Evolutionary conservation across 768 basidiomycete species (phyloP).

Genomic region (Erythrobasidium yunnanense): DNA sequence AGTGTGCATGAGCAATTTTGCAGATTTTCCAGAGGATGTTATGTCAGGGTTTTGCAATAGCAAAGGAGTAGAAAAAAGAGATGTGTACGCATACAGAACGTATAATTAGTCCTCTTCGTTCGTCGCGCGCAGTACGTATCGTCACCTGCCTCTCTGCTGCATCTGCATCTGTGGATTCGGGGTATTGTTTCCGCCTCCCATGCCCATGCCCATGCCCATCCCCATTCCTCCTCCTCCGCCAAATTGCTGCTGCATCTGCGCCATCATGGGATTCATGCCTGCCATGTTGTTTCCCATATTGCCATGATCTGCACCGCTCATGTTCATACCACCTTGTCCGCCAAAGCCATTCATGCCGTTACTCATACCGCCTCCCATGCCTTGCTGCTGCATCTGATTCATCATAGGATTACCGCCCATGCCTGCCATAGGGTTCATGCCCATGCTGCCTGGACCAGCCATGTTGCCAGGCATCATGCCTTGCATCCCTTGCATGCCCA

Average conservation of each 20-base stretch:
- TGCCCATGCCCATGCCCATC: too few species aligned
- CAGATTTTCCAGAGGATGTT: too few species aligned
- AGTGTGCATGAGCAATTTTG: too few species aligned
- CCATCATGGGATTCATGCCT: constrained; percentile 3
- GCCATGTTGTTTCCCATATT: not conserved
- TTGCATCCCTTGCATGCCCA: constrained; percentile 40
- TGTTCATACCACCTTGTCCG: not conserved
- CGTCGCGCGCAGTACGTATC: too few species aligned
- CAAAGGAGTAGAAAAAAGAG: too few species aligned
- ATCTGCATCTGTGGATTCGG: constrained; percentile 2
- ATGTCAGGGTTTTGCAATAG: too few species aligned
- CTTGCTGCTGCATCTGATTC: not conserved
- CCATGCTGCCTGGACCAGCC: constrained; percentile 52
- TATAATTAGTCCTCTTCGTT: too few species aligned
- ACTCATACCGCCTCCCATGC: not conserved
- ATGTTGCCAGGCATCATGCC: constrained; percentile 37
- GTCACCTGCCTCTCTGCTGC: constrained; percentile 21
- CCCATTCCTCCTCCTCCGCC: not conserved
- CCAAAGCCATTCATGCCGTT: constrained; percentile 27
- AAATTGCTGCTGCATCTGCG: not conserved
- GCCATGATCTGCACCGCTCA: not conserved
- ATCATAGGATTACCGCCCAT: constrained; percentile 43
- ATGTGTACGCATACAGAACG: too few species aligned
- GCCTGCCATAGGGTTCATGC: constrained; percentile 62
- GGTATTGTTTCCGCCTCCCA: not conserved